Conservation (phyloP, 345 rosid species). For the Ricinus communis region DNA sequence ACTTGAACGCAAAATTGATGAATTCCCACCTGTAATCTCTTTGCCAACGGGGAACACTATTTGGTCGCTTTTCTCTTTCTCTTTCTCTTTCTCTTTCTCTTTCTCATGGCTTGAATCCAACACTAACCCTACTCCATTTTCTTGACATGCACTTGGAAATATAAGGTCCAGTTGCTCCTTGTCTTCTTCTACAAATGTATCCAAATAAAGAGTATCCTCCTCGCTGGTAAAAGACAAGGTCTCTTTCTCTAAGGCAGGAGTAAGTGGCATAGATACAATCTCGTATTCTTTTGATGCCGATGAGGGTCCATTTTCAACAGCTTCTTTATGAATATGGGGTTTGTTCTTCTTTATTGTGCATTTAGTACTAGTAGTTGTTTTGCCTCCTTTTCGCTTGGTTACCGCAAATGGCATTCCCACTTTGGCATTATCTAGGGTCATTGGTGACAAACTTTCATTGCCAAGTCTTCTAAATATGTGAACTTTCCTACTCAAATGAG, state of each 20-base stretch:
- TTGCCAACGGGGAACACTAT: not conserved
- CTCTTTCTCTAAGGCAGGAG: slow-evolving; percentile 20
- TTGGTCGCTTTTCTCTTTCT: slow-evolving; percentile 13
- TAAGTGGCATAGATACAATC: slow-evolving; percentile 7
- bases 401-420: not conserved
- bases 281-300: not conserved
- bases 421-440: slow-evolving; percentile 18
- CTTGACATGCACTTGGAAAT: slow-evolving; percentile 16
- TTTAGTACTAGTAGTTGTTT: not conserved
- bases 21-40: slow-evolving; percentile 8
- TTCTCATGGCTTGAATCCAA: slow-evolving; percentile 13
- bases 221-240: slow-evolving; percentile 12
- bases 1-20: slow-evolving; percentile 1
- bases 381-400: not conserved
- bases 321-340: slow-evolving; percentile 8
- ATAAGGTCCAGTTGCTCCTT: slow-evolving; percentile 18
- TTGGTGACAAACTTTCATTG: not conserved
- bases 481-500: slow-evolving; percentile 53
- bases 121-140: slow-evolving; percentile 20
- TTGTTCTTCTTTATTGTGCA: slow-evolving; percentile 27
- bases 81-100: too few species aligned
- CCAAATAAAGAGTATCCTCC: slow-evolving; percentile 2
- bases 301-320: not conserved
- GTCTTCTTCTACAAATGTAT: slow-evolving; percentile 6
- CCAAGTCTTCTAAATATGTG: slow-evolving; percentile 32